These are phyloP conservation scores for Didymella keratinophila DNA, from an alignment of 2,329 filamentous ascomycete genomes.

Conservation along the genomic window DNA sequence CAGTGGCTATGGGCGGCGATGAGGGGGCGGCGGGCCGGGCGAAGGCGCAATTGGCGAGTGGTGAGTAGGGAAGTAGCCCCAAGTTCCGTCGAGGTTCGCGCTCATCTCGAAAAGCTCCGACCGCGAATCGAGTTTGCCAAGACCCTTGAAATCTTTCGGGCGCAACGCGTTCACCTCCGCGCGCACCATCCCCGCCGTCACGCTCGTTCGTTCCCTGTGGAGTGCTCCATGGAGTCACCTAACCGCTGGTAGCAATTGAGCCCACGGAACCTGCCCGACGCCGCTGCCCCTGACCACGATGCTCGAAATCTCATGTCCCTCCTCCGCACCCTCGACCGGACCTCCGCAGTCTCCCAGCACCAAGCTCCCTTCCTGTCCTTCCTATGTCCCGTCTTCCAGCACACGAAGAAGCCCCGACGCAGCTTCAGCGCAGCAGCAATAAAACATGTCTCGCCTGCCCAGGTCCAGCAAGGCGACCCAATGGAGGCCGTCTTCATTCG, in stretches of 20 bases:
- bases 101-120: constrained; percentile 11
- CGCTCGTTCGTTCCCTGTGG: background rate
- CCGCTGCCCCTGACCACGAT: constrained; percentile 59
- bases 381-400: constrained; percentile 38
- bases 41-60: constrained; percentile 5
- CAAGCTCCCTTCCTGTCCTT: constrained; percentile 42
- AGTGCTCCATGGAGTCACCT: constrained; percentile 27
- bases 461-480: constrained; percentile 41
- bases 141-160: constrained; percentile 29
- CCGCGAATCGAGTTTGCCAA: constrained; percentile 37
- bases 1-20: background rate
- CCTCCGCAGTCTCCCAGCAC: constrained; percentile 57
- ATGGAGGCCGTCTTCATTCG: constrained; percentile 63
- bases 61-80: background rate
- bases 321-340: constrained; percentile 63
- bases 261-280: constrained; percentile 29
- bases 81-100: background rate
- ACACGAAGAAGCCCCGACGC: constrained; percentile 19
- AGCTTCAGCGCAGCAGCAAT: constrained; percentile 30
- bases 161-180: constrained; percentile 19
- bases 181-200: constrained; percentile 8
- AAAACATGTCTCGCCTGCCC: constrained; percentile 20
- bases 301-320: constrained; percentile 70
- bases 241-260: constrained; percentile 26
- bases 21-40: constrained; percentile 5